Base-by-base conservation (phyloP, 441 rosid species). In the Croton laevigatus region DNA sequence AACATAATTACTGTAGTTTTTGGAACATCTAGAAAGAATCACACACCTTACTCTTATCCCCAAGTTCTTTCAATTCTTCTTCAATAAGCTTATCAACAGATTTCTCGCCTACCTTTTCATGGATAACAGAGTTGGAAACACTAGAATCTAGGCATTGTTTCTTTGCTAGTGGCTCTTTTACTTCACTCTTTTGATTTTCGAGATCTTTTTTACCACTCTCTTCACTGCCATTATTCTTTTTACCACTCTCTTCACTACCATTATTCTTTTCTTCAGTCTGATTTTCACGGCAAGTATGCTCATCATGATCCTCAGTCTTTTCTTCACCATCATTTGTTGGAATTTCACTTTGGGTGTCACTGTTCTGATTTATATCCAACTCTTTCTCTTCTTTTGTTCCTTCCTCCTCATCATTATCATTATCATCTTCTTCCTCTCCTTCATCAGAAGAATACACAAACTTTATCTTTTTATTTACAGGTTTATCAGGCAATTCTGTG, bases 1-100 rank as follows among this genome's bases (percentile, higher is more conserved):
- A n/a, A n/a, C n/a, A n/a, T n/a, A n/a, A n/a, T n/a, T n/a, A n/a
- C n/a, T n/a, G n/a, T n/a, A n/a, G n/a, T n/a, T 67, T 42, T 13
- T 19, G 36, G 48, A 49, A 52, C 68, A 65, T 17, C 62, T 22
- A 59, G 14, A 49, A 19, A n/a, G 22, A 51, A 54, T 68, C 62
- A 71, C 83, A 37, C 65, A 86, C 94, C 97, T 95, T 93, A 76
- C 76, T 95, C 84, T 88, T 93, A 75, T 95, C 99, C 48, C 96
- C 92, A 52, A 95, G 91, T 80, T 93, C 99, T 78, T 81, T 76
- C 12, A 95, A 88, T 73, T 95, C 99, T 69, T 86, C 99, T 73
- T 92, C 98, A 68, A 95, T 95, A 45, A 95, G 88, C 84, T 83
- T 83, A 84, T 95, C 99, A 80, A 95, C 77, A 3, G 98, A 91